A percentile compares a stretch with the other conserved stretches of the same genome.
Evolutionary conservation across 2,329 filamentous ascomycete species (phyloP).

Genomic region (Aspergillus flavus): DNA sequence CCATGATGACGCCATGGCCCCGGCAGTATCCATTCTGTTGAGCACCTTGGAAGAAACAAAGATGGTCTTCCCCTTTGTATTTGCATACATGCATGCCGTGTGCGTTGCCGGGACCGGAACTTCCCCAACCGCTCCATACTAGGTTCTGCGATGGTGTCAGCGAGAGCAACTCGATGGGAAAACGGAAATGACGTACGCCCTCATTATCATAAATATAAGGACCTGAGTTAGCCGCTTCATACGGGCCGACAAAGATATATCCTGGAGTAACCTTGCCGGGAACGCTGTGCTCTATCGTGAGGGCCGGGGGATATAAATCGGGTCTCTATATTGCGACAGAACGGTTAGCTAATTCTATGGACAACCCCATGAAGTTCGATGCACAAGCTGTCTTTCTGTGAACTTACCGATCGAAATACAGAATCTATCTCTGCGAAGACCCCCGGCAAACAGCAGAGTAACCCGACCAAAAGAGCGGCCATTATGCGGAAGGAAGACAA

Average conservation of each 20-base stretch:
- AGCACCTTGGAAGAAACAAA: conserved; percentile 57
- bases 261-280: conserved; percentile 45
- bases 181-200: conserved; percentile 38
- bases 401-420: conserved; percentile 41
- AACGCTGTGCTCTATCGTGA: conserved; percentile 34
- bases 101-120: conserved; percentile 51
- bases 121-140: conserved; percentile 54
- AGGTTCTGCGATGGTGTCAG: conserved; percentile 40
- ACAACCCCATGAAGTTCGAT: too few relatives aligned
- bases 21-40: conserved; percentile 56
- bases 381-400: neutral
- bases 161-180: neutral
- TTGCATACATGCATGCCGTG: conserved; percentile 53
- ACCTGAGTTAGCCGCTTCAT: conserved; percentile 51
- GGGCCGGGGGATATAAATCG: conserved; percentile 40
- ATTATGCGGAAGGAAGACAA: conserved; percentile 13
- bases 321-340: conserved; percentile 34
- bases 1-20: conserved; percentile 57
- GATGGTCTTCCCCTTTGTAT: conserved; percentile 51
- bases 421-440: conserved; percentile 33
- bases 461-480: conserved; percentile 20
- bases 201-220: conserved; percentile 56
- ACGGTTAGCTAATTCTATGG: conserved; percentile 5
- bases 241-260: conserved; percentile 56
- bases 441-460: conserved; percentile 21